Conservation (phyloP, 75 land plant species). For the Chamaecyparis obtusa region DNA sequence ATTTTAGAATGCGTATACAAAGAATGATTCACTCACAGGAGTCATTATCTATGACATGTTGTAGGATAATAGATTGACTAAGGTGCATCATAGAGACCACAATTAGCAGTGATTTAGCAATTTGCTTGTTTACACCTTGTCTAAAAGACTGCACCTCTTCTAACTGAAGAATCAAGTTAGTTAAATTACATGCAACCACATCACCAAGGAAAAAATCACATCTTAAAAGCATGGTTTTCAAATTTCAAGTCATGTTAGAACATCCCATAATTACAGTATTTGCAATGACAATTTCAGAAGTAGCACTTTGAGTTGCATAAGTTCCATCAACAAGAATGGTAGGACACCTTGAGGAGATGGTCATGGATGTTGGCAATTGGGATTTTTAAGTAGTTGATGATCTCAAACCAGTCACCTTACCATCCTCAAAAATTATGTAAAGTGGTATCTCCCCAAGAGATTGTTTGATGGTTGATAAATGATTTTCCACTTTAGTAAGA, state of each 20-base stretch:
- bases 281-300: conserved; percentile 67
- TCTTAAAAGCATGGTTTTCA: conserved; percentile 68
- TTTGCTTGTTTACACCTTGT: conserved; percentile 61
- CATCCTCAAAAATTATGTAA: too few species aligned
- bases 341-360: conserved; percentile 75
- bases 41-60: conserved; percentile 86
- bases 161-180: conserved; percentile 75
- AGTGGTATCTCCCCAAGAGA: too few species aligned
- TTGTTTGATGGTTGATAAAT: too few species aligned
- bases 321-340: conserved; percentile 92
- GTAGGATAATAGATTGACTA: conserved; percentile 68
- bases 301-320: conserved; percentile 93
- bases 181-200: conserved; percentile 76
- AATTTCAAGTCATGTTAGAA: conserved; percentile 49
- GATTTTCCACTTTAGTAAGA: too few species aligned
- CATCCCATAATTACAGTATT: conserved; percentile 45
- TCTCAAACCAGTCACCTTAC: too few species aligned
- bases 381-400: too few species aligned
- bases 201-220: conserved; percentile 92
- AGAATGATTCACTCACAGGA: conserved; percentile 79
- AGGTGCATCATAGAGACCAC: conserved; percentile 82
- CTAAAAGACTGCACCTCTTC: conserved; percentile 72
- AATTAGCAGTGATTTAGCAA: conserved; percentile 51
- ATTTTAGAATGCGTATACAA: conserved; percentile 69
- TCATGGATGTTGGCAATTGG: conserved; percentile 28